Evolutionary conservation across 176 grass and related monocot species (phyloP).

Genomic region (Avena insularis): DNA sequence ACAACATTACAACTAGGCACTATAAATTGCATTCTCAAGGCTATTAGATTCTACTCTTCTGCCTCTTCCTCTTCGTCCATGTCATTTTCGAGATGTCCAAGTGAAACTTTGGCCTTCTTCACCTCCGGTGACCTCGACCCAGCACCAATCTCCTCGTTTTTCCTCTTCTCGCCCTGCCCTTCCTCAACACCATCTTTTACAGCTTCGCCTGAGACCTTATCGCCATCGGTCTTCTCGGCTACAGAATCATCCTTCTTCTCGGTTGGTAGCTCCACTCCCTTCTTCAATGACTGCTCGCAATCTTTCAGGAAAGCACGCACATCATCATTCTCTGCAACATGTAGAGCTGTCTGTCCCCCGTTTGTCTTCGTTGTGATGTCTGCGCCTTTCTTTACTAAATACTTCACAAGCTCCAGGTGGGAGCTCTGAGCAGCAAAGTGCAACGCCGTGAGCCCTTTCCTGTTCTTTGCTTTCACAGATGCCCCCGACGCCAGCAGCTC

Average conservation of each 20-base stretch:
- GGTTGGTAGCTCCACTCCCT: constrained; percentile 44
- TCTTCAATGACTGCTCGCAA: constrained; percentile 57
- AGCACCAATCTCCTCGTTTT: constrained; percentile 43
- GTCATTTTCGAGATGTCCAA: constrained; percentile 89
- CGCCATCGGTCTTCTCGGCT: constrained; percentile 34
- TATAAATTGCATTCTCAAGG: background rate
- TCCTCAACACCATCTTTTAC: constrained; percentile 41
- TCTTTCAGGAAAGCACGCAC: constrained; percentile 70
- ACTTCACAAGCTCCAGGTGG: constrained; percentile 80
- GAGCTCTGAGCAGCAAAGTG: constrained; percentile 92
- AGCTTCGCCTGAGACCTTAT: constrained; percentile 38
- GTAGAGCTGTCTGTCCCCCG: constrained; percentile 72
- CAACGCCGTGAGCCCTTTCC: constrained; percentile 80
- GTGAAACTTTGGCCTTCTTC: constrained; percentile 83
- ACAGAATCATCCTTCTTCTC: constrained; percentile 49
- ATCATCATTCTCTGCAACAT: constrained; percentile 82
- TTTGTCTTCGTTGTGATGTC: constrained; percentile 79
- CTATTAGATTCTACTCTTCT: constrained; percentile 34
- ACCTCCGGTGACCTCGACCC: background rate
- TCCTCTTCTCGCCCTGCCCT: constrained; percentile 65
- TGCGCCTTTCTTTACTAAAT: constrained; percentile 74
- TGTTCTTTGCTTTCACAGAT: constrained; percentile 82
- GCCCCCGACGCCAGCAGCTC: constrained; percentile 67
- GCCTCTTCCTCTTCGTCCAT: constrained; percentile 55
- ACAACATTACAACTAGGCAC: constrained; percentile 8